Percentiles rank a stretch among this genome's conserved stretches.
phyloP scores from a whole-genome alignment of 2,329 filamentous ascomycete species.

The Lasiodiplodia citricola region DNA sequence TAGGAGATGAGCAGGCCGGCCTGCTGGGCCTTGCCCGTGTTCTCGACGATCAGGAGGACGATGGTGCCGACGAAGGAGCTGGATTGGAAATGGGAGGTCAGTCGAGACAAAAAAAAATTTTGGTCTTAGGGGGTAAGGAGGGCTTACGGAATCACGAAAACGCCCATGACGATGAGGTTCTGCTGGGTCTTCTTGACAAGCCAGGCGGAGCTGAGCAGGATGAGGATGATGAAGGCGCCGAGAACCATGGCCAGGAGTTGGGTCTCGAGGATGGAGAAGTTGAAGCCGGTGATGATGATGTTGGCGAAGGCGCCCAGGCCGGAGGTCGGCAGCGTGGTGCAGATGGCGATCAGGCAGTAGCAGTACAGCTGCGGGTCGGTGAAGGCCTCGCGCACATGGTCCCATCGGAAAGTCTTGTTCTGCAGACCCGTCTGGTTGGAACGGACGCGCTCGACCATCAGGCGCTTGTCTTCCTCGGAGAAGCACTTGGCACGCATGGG shows the following conservation, averaged over 20 bases:
- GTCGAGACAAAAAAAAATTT: background rate
- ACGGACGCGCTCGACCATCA: constrained; percentile 61
- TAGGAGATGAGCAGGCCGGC: constrained; percentile 74
- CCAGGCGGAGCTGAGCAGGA: constrained; percentile 70
- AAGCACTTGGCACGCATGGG: constrained; percentile 66
- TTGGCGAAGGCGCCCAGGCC: constrained; percentile 76
- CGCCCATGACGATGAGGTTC: constrained; percentile 69
- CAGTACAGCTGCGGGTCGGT: constrained; percentile 55
- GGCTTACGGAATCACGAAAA: constrained; percentile 66
- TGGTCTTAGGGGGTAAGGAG: background rate
- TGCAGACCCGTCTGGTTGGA: constrained; percentile 51
- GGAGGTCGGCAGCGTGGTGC: constrained; percentile 74
- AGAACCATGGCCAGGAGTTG: constrained; percentile 78
- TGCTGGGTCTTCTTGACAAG: constrained; percentile 72
- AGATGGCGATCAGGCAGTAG: constrained; percentile 69
- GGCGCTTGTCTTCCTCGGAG: constrained; percentile 59
- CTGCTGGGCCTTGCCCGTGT: constrained; percentile 62
- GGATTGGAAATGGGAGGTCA: background rate
- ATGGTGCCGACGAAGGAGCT: constrained; percentile 72
- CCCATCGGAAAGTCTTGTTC: constrained; percentile 57
- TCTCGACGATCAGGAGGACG: constrained; percentile 71
- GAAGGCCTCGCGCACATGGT: constrained; percentile 61
- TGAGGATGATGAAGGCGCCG: constrained; percentile 74
- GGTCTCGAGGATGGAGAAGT: constrained; percentile 69
- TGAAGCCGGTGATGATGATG: constrained; percentile 72